Base-by-base conservation (phyloP, 1,284 basidiomycete genomes). In the Chalciporus piperatoides region DNA sequence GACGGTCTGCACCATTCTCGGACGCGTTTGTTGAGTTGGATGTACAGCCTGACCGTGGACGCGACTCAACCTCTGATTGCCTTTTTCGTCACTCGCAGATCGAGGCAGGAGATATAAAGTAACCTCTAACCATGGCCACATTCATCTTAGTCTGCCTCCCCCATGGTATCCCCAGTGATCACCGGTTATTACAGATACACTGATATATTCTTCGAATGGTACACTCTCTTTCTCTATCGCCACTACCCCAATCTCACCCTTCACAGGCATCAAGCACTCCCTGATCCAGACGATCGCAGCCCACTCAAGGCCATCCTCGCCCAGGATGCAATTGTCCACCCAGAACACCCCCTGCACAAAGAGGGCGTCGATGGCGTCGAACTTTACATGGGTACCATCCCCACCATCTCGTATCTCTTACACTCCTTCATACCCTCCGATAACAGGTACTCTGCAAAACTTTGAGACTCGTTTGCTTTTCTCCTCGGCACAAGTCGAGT, bases 401-500 rank as follows among this genome's bases (percentile, higher is more conserved):
- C 30, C 5, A 5, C 4, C 30, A 32, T 6, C 12, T 32, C 30
- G 14, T 14, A 32, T 14, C 30, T 14, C 14, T 32, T 6, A 14
- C 30, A 11, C 14, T 32, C 12, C 9, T 14, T 32, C 30, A 14
- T 21, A 40, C 21, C 12, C 23, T 11, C 25, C 28, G 28, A 24
- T 39, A 11, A 46, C 49, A 73, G 84, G 80, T 3, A 86, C 79
- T 0, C 75, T 89, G 47, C 70, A 73, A 43, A 80, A 76, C 49
- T 84, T 86, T 58, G 79, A 86, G 67, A 76, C 80, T 2, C 79
- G 86, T 11, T 75, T 93, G 11, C 71, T 91, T 46, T 89, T 92
- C 62, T 86, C 87, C 7, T 87, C 87, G 10, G 80, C 79, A 6
- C 92, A 95, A 69, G 73, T 94, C 52, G 86, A 92, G 64, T 95